Evolutionary conservation across 441 rosid genomes (phyloP), one percentile per base, ranked within the genome.

Genomic region (Gossypium schwendimanii): DNA sequence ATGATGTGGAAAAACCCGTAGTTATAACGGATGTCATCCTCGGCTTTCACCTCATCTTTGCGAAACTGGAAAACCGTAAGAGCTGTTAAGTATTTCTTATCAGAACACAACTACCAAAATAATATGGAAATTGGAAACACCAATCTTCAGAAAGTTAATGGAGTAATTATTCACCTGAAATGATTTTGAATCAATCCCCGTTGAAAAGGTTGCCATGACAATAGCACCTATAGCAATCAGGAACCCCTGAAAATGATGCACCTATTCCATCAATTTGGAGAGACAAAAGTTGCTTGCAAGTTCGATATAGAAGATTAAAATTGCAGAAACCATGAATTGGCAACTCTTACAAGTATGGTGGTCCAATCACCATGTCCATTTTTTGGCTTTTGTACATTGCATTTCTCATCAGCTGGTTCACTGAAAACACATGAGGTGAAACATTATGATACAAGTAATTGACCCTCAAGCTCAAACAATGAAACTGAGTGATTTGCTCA

Each of bases 121-220:
- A 6, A 36, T 6, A 36, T 36, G 41, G 41, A 36, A 36, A 36
- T 36, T 36, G 41, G 41, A 36, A 36, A 36, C 41, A 36, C 41
- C 50, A 17, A 69, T 20, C 7, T 55, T 36, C n/a, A 12, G 20
- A 70, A 33, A 68, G 52, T 49, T 3, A 33, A 7, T 10, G n/a
- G 36, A 67, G 39, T 8, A 67, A 53, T 74, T 75, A 53, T 73
- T 75, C 80, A 91, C 97, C 87, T 84, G 87, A 79, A 94, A 94
- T 14, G 95, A 89, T 69, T 91, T 84, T 18, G 97, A 94, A 75
- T 90, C 98, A 14, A 94, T 85, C 62, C 98, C 97, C 0, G 98
- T 94, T 47, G 98, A 94, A 81, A 91, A 94, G 28, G 97, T 94
- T 59, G 98, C 95, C 82, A 88, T 85, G 74, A 94, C 98, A 57